Evolutionary conservation across 805 yeast genomes (phyloP).

Genomic region (Blastobotrys robertii): DNA sequence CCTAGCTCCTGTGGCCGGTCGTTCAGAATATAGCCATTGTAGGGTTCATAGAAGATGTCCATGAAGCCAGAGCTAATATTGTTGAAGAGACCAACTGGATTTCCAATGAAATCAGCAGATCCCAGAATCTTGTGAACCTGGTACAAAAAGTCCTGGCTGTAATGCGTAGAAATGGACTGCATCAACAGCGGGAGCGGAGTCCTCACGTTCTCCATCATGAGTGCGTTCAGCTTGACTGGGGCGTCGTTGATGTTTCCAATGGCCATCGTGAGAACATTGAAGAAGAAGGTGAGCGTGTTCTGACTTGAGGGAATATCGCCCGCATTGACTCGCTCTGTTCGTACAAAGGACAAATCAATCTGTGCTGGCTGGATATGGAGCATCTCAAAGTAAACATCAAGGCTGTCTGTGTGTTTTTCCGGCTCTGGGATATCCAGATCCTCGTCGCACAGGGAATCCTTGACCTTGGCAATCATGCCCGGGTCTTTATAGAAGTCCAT

Average conservation of each 20-base stretch:
- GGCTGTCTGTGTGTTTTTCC: constrained; percentile 39
- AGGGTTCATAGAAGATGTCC: constrained; percentile 96
- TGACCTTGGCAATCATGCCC: constrained; percentile 28
- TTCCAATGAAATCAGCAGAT: constrained; percentile 92
- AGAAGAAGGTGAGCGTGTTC: constrained; percentile 61
- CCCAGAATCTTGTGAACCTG: constrained; percentile 91
- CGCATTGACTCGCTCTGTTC: constrained; percentile 69
- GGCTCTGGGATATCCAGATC: constrained; percentile 65
- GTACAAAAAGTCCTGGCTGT: constrained; percentile 83
- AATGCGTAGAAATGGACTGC: constrained; percentile 70
- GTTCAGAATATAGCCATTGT: constrained; percentile 86
- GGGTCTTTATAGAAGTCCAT: constrained; percentile 74
- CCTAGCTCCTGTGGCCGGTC: constrained; percentile 96
- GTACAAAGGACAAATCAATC: constrained; percentile 78
- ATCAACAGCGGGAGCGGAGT: constrained; percentile 70
- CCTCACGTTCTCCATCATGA: constrained; percentile 79
- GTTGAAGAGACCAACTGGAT: constrained; percentile 94
- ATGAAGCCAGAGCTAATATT: constrained; percentile 89
- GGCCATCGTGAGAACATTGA: constrained; percentile 89
- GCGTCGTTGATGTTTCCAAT: constrained; percentile 96
- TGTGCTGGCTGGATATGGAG: constrained; percentile 88
- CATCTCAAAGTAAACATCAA: constrained; percentile 85
- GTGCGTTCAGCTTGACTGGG: constrained; percentile 79
- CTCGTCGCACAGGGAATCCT: constrained; percentile 46
- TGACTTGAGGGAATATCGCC: constrained; percentile 53